Evolutionary conservation across 371 early-diverging fungal species (phyloP), one percentile per base, ranked within the genome.

Genomic region (Mucor plumbeus): DNA sequence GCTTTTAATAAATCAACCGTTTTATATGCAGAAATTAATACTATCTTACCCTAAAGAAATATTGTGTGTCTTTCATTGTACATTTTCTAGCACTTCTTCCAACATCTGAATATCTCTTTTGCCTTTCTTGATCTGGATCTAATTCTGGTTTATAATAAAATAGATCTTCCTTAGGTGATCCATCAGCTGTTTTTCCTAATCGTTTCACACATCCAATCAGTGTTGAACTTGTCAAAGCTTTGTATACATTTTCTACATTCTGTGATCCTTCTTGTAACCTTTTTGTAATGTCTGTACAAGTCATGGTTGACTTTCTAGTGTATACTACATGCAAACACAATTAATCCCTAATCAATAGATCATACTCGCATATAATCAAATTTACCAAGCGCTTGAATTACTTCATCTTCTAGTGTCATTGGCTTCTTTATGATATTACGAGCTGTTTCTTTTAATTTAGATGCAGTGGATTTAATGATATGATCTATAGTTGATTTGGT

Each of bases 1-100:
- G 19, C 0, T 14, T 19, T 43, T 10, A 59, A 26, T 59, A 33
- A n/a, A 31, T 39, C 41, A n/a, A 4, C 35, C 13, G 21, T 26
- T 26, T 26, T 38, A 36, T 48, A 39, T 8, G 21, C 11, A n/a
- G 6, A 35, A 57, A 26, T 26, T 1, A 14, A 17, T 11, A 15
- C 13, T n/a, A 39, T 14, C 59, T 73, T 70, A 70, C 74, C 60
- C 65, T 85, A 69, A 81, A 85, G 67, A 81, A 85, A 43, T 85
- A 85, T 71, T 85, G 85, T 43, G 83, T 79, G 50, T 85, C 85
- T 66, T 79, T 81, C 70, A 85, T 71, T 13, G 83, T 81, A 63
- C 85, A 85, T 60, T 81, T 83, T 41, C 85, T 77, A 21, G 83
- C 85, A 56, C 83, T 79, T 56, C 79, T 81, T 56, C 80, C 79